phyloP scores from a whole-genome alignment of 164 flowering plant species.

The Saururus chinensis region DNA sequence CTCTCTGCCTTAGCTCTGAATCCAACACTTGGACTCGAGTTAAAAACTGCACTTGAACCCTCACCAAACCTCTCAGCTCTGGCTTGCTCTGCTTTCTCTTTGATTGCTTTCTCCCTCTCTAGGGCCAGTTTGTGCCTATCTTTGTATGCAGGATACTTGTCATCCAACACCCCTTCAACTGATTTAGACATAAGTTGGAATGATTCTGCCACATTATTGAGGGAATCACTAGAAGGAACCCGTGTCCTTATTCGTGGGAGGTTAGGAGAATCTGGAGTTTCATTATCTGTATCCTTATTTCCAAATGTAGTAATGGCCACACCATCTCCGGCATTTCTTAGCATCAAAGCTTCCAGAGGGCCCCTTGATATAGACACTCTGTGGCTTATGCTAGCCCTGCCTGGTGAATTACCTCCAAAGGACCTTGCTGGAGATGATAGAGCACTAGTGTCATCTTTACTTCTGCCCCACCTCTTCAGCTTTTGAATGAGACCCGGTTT shows the following conservation, averaged over 20 bases:
- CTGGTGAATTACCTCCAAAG: slow-evolving; percentile 61
- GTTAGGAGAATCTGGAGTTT: slow-evolving; percentile 49
- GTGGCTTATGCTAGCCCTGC: slow-evolving; percentile 40
- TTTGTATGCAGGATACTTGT: slow-evolving; percentile 88
- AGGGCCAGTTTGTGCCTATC: slow-evolving; percentile 85
- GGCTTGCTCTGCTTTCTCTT: slow-evolving; percentile 78
- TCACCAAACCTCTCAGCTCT: slow-evolving; percentile 71
- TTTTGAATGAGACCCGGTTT: slow-evolving; percentile 74
- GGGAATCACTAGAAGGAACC: slow-evolving; percentile 49
- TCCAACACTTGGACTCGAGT: slow-evolving; percentile 17
- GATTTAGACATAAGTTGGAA: slow-evolving; percentile 91
- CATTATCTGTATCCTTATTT: slow-evolving; percentile 38
- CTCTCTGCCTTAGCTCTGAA: slow-evolving; percentile 22
- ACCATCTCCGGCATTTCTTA: slow-evolving; percentile 77
- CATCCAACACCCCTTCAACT: slow-evolving; percentile 72
- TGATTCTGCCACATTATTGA: slow-evolving; percentile 58
- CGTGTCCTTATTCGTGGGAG: slow-evolving; percentile 34
- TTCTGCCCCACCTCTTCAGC: slow-evolving; percentile 86
- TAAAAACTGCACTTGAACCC: slow-evolving; percentile 18
- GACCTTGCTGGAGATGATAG: slow-evolving; percentile 76
- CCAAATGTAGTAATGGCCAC: slow-evolving; percentile 86
- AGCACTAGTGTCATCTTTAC: slow-evolving; percentile 71
- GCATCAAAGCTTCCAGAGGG: slow-evolving; percentile 81
- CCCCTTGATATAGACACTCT: slow-evolving; percentile 47
- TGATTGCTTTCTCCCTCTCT: slow-evolving; percentile 80